Conservation (phyloP, 139 green algal species). For the Dunaliella primolecta region DNA sequence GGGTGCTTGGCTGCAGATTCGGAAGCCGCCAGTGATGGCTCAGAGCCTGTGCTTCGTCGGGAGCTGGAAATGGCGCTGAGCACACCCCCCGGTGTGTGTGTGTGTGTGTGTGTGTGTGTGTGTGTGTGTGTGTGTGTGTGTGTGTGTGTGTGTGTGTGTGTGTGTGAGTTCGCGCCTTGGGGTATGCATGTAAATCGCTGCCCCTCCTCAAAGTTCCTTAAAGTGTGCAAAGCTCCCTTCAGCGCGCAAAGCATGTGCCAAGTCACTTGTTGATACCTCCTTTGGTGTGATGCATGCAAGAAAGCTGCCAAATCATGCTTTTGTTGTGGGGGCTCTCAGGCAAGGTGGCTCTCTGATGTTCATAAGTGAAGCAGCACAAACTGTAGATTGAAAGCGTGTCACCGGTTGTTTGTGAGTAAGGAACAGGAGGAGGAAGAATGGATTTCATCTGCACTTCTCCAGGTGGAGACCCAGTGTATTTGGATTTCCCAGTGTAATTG, state of each 20-base stretch:
- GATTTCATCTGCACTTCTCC: slow-evolving; percentile 59
- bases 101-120: not conserved
- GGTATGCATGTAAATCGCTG: not conserved
- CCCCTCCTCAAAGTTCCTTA: no score
- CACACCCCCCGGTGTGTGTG: slow-evolving; percentile 23
- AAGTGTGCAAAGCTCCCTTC: no score
- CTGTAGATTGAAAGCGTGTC: no score
- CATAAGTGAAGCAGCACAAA: no score
- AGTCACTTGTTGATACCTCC: no score
- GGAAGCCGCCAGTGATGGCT: not conserved
- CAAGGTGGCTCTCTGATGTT: no score
- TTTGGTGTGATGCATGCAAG: no score
- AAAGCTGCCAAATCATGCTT: no score
- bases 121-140: not conserved
- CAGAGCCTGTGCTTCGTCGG: not conserved
- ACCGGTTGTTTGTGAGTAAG: no score
- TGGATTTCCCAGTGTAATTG: slow-evolving; percentile 62
- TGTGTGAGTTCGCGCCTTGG: not conserved
- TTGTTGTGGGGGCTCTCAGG: no score
- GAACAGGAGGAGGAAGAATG: no score
- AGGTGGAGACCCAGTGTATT: slow-evolving; percentile 58
- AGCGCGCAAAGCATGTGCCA: no score
- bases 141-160: not conserved
- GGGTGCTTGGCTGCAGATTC: slow-evolving; percentile 22
- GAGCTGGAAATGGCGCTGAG: slow-evolving; percentile 40